Evolutionary conservation across 305 asterid genomes (phyloP), one percentile per base, ranked within the genome.

Genomic region (Rubia tinctorum): DNA sequence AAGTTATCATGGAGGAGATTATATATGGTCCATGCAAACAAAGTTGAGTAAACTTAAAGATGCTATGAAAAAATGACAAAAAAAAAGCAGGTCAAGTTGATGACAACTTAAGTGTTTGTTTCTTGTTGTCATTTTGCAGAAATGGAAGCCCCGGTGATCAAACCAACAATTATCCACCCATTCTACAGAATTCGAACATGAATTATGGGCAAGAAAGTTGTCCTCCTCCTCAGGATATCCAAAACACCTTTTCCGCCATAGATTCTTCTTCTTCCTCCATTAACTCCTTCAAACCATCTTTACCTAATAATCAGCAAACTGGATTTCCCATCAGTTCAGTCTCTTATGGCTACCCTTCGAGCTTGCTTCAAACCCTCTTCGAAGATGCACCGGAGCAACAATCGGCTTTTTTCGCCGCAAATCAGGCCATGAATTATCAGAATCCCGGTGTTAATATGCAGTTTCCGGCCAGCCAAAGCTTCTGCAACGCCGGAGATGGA

Each of bases 351-450:
- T 85, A 79, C 83, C 65, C 78, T 64, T 81, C 90, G 15, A 67
- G 78, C 70, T 56, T 85, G 78, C 73, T 86, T 53, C 95, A 86
- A 34, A 80, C 78, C 1, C 69, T 85, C 30, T 84, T 88, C 22
- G 87, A 80, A 17, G 59, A 53, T 18, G 22, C 59, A 2, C 17
- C 76, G 4, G 84, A 83, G 49, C 82, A 65, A 72, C 91, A 20
- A 4, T 15, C 37, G 64, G 34, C 80, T 42, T 76, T 87, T 23
- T 87, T 80, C 64, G 76, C 60, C 34, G 64, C 77, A 27, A 68
- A 56, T 12, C 83, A 79, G 17, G 22, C 78, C 6, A 75, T 75
- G 77, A 86, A 78, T 71, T 80, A 80, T 68, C 80, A 80, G n/a
- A 51, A 53, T 53, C 59, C 59, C 1, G 59, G 22, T 53, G 59